Base-by-base conservation (phyloP, 176 grass and related monocot genomes). In the barley (Hordeum vulgare) region DNA sequence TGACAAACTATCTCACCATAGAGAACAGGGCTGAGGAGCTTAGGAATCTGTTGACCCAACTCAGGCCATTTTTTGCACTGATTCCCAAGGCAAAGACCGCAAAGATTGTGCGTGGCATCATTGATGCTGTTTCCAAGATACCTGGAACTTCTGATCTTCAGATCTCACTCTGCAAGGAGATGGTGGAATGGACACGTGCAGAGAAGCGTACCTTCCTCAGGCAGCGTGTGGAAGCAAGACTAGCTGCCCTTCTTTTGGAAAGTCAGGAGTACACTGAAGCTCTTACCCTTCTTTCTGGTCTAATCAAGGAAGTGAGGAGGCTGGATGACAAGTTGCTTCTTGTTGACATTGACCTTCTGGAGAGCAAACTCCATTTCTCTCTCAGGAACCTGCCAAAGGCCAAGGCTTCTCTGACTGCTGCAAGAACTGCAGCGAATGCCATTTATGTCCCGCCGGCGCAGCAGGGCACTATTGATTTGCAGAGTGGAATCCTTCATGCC, bases 61-160 rank as follows among this genome's bases (percentile, higher is more conserved):
- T 97, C 47, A 85, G 85, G 71, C 85, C 89, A 29, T 97, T 97
- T 35, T 94, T 97, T 21, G 81, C 77, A 3, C 21, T 92, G 64
- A 97, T 97, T 81, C 94, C 89, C n/a, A 97, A 97, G 80, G 94
- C 91, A 59, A 97, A 97, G 85, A 94, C 94, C 3, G 88, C 94
- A 5, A 97, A 97, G 76, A 97, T 97, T 57, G 94, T 97, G 11
- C 85, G 91, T 66, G 78, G 85, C 1, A 92, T 92, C 53, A 91
- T 97, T 4, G 94, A 97, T 85, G 91, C 91, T 21, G 89, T 97
- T 58, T 80, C 76, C 56, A 94, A 97, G 85, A 94, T 97, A 85
- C 90, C 90, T 60, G 91, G 81, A 29, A 97, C 90, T 47, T 92
- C 94, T 85, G 80, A 93, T 60, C 88, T 94, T 57, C 94, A 94